Evolutionary conservation across 371 early-diverging fungal genomes (phyloP), one percentile per base, ranked within the genome.

Genomic region (Apophysomyces trapeziformis): DNA sequence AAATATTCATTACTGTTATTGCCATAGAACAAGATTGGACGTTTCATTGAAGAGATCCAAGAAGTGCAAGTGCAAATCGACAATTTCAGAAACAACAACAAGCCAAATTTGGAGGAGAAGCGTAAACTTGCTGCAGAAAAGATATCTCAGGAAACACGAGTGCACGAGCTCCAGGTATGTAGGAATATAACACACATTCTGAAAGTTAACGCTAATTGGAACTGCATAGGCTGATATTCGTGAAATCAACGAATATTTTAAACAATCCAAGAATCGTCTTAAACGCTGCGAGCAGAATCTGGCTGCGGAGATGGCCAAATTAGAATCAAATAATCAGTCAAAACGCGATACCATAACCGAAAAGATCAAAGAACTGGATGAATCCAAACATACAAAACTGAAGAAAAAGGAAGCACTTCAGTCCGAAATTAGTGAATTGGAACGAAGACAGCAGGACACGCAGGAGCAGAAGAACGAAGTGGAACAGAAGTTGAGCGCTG

Each of bases 351-450:
- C 70, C 64, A 3, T 50, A n/a, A 21, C 8, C 81, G 16, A 5
- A 73, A 71, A 14, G 83, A 78, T 13, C 94, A 82, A 1, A 87
- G 83, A 68, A 85, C 38, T 5, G 92, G 92, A 57, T 87, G 75
- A 37, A 61, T 67, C n/a, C 64, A 66, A 6, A 85, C 76, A 65
- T 89, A 87, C 0, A 90, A 70, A 7, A 91, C 91, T 6, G 90
- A 64, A 94, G 76, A 21, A 86, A 85, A 68, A 93, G 95, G 62
- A 91, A 76, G 38, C 88, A 79, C 81, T 93, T 92, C 58, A 94
- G 76, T 70, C 95, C 95, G 60, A 96, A 77, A 57, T 88, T 90
- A 82, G 94, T 80, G 58, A 92, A 83, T 74, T 92, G 88, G 63
- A 50, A 11, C 54, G 21, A 21, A n/a, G 21, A 6, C 54, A 50